Evolutionary conservation across 441 rosid genomes (phyloP).

Genomic region (Geranium incanum): DNA sequence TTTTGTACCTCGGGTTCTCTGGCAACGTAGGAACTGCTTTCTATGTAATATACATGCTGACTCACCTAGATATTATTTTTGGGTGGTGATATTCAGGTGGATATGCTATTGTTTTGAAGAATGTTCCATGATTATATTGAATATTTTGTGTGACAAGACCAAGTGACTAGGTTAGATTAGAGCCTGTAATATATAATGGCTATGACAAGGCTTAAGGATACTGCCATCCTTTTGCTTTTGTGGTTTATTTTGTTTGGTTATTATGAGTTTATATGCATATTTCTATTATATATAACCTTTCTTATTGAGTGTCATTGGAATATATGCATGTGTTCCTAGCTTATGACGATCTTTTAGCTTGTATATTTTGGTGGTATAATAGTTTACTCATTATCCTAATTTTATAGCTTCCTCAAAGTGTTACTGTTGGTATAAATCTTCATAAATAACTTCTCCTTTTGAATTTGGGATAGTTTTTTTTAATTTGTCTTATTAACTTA

Average conservation of each 20-base stretch:
- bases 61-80: no score
- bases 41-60: no score
- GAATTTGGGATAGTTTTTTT: neutral
- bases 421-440: neutral
- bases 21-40: no score
- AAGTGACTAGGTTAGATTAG: neutral
- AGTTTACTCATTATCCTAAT: neutral
- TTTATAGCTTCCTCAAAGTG: neutral
- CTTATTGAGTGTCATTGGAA: no score
- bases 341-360: neutral
- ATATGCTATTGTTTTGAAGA: neutral
- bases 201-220: neutral
- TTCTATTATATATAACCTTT: neutral
- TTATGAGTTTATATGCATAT: neutral
- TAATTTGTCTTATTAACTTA: conserved; percentile 15
- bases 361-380: neutral
- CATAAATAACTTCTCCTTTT: neutral
- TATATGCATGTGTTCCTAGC: neutral
- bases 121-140: neutral
- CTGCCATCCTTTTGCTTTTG: neutral
- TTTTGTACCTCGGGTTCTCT: no score
- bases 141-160: neutral
- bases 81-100: no score
- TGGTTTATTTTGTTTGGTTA: neutral
- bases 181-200: neutral